phyloP scores from a whole-genome alignment of 441 rosid species.

The Biscutella laevigata region DNA sequence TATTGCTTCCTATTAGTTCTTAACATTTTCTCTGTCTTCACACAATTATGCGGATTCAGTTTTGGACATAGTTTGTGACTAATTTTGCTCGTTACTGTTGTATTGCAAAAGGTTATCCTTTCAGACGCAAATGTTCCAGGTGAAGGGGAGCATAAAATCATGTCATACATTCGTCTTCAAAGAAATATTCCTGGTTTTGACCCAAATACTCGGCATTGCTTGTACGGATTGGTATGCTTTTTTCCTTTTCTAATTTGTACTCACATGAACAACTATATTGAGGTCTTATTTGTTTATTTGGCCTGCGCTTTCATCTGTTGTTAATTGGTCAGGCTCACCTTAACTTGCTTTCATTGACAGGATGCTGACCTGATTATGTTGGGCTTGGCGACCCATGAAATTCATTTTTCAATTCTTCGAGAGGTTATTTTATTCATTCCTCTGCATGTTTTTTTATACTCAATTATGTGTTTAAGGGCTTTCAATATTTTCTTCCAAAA shows the following conservation, averaged over 20 bases:
- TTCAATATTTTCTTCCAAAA: background rate
- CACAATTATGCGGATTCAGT: background rate
- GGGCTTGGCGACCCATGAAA: slow-evolving; percentile 93
- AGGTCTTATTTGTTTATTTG: background rate
- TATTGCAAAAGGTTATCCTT: slow-evolving; percentile 71
- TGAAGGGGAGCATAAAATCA: slow-evolving; percentile 97
- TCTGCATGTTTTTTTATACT: background rate
- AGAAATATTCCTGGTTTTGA: slow-evolving; percentile 85
- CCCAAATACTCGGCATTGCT: slow-evolving; percentile 90
- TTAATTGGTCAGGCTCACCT: slow-evolving; percentile 13
- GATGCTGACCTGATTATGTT: slow-evolving; percentile 97
- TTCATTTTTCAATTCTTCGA: slow-evolving; percentile 93
- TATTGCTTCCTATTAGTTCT: background rate
- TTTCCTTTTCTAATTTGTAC: slow-evolving; percentile 15
- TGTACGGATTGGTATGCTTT: slow-evolving; percentile 83
- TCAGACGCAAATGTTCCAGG: slow-evolving; percentile 99
- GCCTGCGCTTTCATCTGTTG: background rate
- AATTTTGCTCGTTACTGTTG: slow-evolving; percentile 15
- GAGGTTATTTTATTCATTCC: slow-evolving; percentile 53
- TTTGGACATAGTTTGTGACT: slow-evolving; percentile 8
- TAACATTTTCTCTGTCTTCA: background rate
- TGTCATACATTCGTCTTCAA: slow-evolving; percentile 92
- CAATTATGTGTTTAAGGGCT: background rate
- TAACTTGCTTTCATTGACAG: slow-evolving; percentile 36
- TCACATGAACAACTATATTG: background rate